Evolutionary conservation across 1,284 basidiomycete genomes (phyloP).

Genomic region (Cutaneotrichosporon sp.): DNA sequence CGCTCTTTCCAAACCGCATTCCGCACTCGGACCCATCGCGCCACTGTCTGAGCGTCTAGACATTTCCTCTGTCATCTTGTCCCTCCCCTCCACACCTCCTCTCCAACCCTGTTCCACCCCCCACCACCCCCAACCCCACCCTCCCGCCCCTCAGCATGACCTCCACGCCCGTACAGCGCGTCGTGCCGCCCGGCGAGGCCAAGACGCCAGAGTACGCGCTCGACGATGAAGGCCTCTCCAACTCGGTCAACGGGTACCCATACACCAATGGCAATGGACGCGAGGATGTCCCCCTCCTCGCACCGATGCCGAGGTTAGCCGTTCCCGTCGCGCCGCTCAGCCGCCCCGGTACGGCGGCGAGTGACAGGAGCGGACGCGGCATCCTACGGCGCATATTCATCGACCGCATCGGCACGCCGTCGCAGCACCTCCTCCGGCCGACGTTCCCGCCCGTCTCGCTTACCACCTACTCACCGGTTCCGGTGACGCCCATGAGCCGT

Average conservation of each 20-base stretch:
- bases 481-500: conserved; percentile 38
- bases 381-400: conserved; percentile 51
- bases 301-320: conserved; percentile 30
- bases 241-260: neutral
- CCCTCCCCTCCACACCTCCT: neutral
- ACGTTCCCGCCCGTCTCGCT: conserved; percentile 53
- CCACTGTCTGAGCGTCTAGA: neutral
- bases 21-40: neutral
- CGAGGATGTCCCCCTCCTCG: conserved; percentile 32
- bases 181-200: neutral
- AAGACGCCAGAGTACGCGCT: conserved; percentile 42
- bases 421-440: conserved; percentile 50
- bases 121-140: no score
- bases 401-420: conserved; percentile 47
- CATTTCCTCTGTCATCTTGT: neutral
- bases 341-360: conserved; percentile 37
- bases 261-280: neutral
- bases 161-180: conserved; percentile 5
- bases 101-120: neutral
- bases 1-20: neutral
- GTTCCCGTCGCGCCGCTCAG: conserved; percentile 22
- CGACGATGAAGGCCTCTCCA: conserved; percentile 18
- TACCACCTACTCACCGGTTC: conserved; percentile 47
- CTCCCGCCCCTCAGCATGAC: neutral
- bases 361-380: conserved; percentile 32